A percentile compares a stretch with the other conserved stretches of the same genome.
phyloP scores from a whole-genome alignment of 495 filamentous ascomycete species.

The Penicillium cinerascens region DNA sequence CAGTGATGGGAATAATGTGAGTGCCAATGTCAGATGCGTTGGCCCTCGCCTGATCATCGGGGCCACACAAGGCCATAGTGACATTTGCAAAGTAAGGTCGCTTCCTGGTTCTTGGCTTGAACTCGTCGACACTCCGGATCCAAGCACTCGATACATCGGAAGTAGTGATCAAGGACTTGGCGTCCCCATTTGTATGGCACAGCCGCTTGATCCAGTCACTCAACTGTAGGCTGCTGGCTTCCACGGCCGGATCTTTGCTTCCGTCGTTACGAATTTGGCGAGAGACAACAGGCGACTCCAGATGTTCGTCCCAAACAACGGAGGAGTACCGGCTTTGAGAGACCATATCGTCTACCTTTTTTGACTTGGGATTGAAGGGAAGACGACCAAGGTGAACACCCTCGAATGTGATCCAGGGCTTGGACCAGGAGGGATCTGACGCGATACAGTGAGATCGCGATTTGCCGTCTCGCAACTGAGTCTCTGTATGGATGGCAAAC shows the following conservation, averaged over 20 bases:
- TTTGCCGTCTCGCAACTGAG: conserved; percentile 11
- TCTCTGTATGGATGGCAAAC: conserved; percentile 19
- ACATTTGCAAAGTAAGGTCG: conserved; percentile 14
- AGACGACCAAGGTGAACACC: conserved; percentile 22
- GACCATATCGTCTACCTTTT: conserved; percentile 7
- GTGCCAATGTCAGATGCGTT: background rate
- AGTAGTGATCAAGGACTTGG: conserved; percentile 7
- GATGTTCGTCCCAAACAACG: conserved; percentile 19
- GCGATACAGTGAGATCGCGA: conserved; percentile 18
- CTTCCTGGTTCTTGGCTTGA: conserved; percentile 2
- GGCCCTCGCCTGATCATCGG: background rate
- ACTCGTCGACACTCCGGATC: conserved; percentile 1
- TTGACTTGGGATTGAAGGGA: conserved; percentile 18
- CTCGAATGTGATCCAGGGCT: conserved; percentile 20
- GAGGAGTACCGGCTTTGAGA: conserved; percentile 18
- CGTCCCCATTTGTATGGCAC: conserved; percentile 19
- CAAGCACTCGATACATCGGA: conserved; percentile 1
- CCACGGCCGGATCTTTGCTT: conserved; percentile 1
- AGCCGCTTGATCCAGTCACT: conserved; percentile 18
- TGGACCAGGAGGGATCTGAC: conserved; percentile 13
- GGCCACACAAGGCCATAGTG: conserved; percentile 8
- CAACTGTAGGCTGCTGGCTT: conserved; percentile 8
- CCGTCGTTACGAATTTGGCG: background rate
- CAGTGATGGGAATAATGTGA: background rate
- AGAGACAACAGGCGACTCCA: conserved; percentile 16